Conservation (phyloP, 768 basidiomycete genomes). For the Lactifluus volemus region DNA sequence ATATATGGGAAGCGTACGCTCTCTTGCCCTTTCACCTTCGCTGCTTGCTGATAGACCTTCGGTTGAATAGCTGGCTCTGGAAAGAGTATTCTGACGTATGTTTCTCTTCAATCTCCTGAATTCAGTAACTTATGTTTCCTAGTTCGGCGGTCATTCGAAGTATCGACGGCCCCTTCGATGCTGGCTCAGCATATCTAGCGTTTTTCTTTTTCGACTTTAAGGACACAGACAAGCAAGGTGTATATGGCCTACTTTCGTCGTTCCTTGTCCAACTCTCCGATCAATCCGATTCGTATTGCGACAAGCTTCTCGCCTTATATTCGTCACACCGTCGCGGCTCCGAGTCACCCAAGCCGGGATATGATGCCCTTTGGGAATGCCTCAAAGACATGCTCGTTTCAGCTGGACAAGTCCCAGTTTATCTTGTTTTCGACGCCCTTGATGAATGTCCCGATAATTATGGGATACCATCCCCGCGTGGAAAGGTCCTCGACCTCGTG, state of each 20-base stretch:
- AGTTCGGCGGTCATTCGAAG: neutral
- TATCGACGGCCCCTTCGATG: neutral
- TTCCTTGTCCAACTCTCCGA: neutral
- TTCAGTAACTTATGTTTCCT: no score
- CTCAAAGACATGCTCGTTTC: no score
- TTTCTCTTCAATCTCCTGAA: neutral
- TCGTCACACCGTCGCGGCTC: no score
- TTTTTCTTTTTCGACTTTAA: no score
- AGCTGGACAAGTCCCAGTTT: neutral
- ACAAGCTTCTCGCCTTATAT: neutral
- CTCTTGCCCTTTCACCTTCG: neutral
- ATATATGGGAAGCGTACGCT: neutral
- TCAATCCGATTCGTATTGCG: neutral
- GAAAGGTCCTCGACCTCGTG: neutral
- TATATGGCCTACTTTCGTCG: neutral
- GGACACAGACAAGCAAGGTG: neutral
- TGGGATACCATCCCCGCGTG: neutral
- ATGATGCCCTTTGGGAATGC: no score
- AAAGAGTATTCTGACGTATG: neutral
- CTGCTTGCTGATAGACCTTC: neutral
- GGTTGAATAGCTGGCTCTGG: conserved; percentile 1
- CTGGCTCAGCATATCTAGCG: neutral
- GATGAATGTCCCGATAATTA: neutral
- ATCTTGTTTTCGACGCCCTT: neutral
- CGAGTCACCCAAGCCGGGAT: no score